phyloP scores from a whole-genome alignment of 768 basidiomycete species.

The Lentinula raphanica region DNA sequence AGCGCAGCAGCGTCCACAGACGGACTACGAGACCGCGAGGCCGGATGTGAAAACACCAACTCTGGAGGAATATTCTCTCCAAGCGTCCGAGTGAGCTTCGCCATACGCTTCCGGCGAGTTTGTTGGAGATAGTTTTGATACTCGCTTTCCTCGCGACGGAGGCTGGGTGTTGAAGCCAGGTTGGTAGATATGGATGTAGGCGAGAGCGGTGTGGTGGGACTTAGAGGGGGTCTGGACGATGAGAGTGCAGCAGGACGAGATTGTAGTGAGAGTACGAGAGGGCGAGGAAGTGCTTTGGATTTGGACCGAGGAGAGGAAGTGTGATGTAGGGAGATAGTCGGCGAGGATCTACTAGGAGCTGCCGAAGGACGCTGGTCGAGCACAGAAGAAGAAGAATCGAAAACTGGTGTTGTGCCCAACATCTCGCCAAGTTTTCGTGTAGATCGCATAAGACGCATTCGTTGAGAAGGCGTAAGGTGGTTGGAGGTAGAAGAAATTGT shows the following conservation, averaged over 20 bases:
- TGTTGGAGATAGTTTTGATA: constrained; percentile 7
- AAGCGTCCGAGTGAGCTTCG: constrained; percentile 51
- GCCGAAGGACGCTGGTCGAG: neutral
- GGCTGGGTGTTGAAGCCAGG: neutral
- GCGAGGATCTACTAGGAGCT: constrained; percentile 9
- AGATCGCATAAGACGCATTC: constrained; percentile 50
- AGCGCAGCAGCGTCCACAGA: neutral
- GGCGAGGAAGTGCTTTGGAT: constrained; percentile 8
- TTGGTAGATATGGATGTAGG: constrained; percentile 2
- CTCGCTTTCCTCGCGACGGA: constrained; percentile 9
- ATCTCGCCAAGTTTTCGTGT: constrained; percentile 53
- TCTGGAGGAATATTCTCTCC: constrained; percentile 57
- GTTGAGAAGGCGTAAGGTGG: constrained; percentile 13
- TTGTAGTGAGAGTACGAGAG: constrained; percentile 7
- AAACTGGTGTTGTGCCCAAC: constrained; percentile 40
- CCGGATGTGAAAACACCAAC: constrained; percentile 34
- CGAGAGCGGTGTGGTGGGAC: neutral
- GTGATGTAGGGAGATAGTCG: constrained; percentile 4
- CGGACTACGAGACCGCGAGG: neutral
- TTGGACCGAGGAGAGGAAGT: neutral
- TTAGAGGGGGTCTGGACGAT: neutral
- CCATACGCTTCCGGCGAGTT: constrained; percentile 42
- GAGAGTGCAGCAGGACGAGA: constrained; percentile 1
- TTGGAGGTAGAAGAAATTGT: neutral
- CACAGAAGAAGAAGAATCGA: constrained; percentile 20